These are phyloP conservation scores for Amanita thiersii DNA, from an alignment of 768 basidiomycete species.

Conservation along the genomic window DNA sequence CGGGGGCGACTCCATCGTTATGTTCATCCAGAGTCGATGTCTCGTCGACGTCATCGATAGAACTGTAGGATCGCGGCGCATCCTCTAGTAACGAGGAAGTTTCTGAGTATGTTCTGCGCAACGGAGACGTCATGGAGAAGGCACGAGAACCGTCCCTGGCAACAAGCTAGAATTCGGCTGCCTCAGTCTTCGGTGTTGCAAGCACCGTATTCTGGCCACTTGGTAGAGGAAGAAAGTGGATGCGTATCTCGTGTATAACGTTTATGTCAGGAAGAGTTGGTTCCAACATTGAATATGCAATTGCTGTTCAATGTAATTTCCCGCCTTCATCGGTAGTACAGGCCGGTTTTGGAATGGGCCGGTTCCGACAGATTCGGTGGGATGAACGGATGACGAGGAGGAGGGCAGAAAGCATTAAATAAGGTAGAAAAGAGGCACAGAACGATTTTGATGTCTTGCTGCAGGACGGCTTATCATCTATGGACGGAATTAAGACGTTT, in stretches of 20 bases:
- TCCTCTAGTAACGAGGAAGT: slow-evolving; percentile 54
- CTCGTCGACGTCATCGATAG: slow-evolving; percentile 31
- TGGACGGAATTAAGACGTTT: no score
- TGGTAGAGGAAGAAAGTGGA: slow-evolving; percentile 27
- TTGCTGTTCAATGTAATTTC: slow-evolving; percentile 27
- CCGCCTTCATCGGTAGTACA: slow-evolving; percentile 34
- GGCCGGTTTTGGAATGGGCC: slow-evolving; percentile 24
- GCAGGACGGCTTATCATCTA: no score
- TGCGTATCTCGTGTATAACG: not conserved
- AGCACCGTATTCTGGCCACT: slow-evolving; percentile 21
- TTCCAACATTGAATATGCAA: slow-evolving; percentile 12
- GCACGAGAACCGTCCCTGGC: slow-evolving; percentile 12
- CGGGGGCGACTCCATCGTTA: slow-evolving; percentile 13
- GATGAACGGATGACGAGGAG: no score
- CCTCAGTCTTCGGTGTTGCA: slow-evolving; percentile 16
- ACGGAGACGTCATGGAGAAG: slow-evolving; percentile 35
- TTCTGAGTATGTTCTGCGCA: slow-evolving; percentile 33
- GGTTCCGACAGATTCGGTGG: slow-evolving; percentile 23
- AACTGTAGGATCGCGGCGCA: slow-evolving; percentile 37
- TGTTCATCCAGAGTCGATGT: not conserved
- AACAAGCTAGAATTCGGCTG: slow-evolving; percentile 12
- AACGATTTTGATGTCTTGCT: no score
- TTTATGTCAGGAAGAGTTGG: no score
- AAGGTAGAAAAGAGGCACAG: no score
- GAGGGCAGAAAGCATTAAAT: no score